Conservation (phyloP, 129 eudicot species). For the Arctium lappa region DNA sequence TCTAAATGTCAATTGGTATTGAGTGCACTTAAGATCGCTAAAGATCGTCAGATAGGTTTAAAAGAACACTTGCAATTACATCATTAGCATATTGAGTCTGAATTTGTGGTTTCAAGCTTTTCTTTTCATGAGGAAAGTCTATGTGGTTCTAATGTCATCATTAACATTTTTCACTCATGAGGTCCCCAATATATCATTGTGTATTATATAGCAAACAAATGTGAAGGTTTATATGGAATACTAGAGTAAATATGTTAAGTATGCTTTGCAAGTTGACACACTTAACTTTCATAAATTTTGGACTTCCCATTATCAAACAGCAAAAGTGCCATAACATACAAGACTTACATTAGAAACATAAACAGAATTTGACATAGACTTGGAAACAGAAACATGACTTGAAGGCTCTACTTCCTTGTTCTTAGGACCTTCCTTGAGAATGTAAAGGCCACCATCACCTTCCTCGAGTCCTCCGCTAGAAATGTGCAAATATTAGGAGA, state of each 20-base stretch:
- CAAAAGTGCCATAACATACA: too few relatives aligned
- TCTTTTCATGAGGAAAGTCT: not conserved
- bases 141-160: not conserved
- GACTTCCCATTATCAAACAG: not conserved
- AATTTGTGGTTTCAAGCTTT: not conserved
- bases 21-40: not conserved
- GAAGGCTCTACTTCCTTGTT: not conserved
- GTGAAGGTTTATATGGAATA: not conserved
- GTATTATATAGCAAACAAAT: not conserved
- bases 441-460: not conserved
- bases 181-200: not conserved
- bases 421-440: not conserved
- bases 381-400: not conserved
- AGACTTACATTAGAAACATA: not conserved
- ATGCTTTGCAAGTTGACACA: too few relatives aligned
- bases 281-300: not conserved
- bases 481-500: not conserved
- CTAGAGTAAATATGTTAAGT: not conserved
- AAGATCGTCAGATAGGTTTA: slow-evolving; percentile 1
- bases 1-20: not conserved
- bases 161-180: not conserved
- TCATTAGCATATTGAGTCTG: slow-evolving; percentile 3
- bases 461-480: not conserved
- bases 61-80: not conserved
- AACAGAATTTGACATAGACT: not conserved